Evolutionary conservation across 129 eudicot genomes (phyloP).

Genomic region (Daucus carota): DH1_v3.0 NC_030386.2:31959001-31959500

Average conservation of each 20-base stretch:
- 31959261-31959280: neutral
- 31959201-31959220: neutral
- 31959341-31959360: neutral
- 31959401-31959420: neutral
- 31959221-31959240: neutral
- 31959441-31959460: neutral
- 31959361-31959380: neutral
- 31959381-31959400: neutral
- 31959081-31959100: neutral
- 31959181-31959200: neutral
- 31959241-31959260: neutral
- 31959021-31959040: neutral
- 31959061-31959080: neutral
- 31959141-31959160: neutral
- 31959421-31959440: too few relatives aligned
- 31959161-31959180: neutral
- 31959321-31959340: neutral
- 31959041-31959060: neutral
- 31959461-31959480: constrained; percentile 63
- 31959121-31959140: neutral
- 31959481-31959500: constrained; percentile 74
- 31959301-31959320: neutral
- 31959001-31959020: neutral
- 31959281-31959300: too few relatives aligned
- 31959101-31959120: neutral